Evolutionary conservation across 768 basidiomycete species (phyloP).

Genomic region (Albatrellus ellisii): DNA sequence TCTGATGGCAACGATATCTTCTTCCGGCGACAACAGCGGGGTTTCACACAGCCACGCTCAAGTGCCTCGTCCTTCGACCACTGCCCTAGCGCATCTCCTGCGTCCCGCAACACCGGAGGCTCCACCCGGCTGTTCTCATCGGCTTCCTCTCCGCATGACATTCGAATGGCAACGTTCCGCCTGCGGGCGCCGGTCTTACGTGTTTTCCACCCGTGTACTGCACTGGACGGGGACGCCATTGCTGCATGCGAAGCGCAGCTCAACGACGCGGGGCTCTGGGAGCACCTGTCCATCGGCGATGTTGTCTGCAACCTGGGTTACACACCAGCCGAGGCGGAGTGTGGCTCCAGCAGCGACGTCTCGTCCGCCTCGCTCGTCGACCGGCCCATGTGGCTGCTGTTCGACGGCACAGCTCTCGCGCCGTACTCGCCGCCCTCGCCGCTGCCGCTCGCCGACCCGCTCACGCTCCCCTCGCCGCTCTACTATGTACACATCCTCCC

Average conservation of each 20-base stretch:
- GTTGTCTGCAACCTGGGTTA: conserved; percentile 74
- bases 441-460: conserved; percentile 39
- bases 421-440: conserved; percentile 46
- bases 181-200: conserved; percentile 61
- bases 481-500: conserved; percentile 62
- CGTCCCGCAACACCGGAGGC: background rate
- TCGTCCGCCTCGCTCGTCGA: conserved; percentile 10
- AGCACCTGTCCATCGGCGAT: conserved; percentile 65
- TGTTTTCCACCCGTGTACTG: conserved; percentile 60
- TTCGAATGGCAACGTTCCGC: conserved; percentile 43
- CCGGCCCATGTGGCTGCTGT: conserved; percentile 57
- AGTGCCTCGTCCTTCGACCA: conserved; percentile 11
- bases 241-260: conserved; percentile 57
- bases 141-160: conserved; percentile 38
- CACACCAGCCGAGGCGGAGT: conserved; percentile 31
- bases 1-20: conserved; percentile 1
- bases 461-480: conserved; percentile 59
- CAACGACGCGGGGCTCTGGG: conserved; percentile 54
- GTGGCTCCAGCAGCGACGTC: conserved; percentile 9
- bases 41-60: conserved; percentile 4
- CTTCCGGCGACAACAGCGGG: conserved; percentile 1
- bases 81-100: conserved; percentile 16
- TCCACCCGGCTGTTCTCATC: conserved; percentile 17
- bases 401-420: conserved; percentile 46
- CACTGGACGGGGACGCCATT: conserved; percentile 34